These are phyloP conservation scores for Aspergillus ostianus DNA, from an alignment of 495 filamentous ascomycete species.

Conservation along the genomic window DNA sequence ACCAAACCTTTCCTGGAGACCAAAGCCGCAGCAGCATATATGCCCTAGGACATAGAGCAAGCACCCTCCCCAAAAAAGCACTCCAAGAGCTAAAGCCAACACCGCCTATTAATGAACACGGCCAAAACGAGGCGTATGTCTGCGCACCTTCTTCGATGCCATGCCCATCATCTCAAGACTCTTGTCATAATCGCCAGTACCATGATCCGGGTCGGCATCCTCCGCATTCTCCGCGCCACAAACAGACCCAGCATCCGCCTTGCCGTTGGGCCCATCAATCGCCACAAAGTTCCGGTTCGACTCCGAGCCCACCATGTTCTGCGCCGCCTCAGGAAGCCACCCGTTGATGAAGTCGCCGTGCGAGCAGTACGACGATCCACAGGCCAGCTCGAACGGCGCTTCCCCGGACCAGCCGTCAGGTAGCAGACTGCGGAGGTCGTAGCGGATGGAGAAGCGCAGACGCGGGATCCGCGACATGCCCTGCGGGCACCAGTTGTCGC, in stretches of 20 bases:
- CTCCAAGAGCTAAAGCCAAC: no score
- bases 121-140: no score
- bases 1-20: no score
- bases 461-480: conserved; percentile 19
- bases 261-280: conserved; percentile 13
- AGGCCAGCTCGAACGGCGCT: conserved; percentile 18
- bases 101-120: no score
- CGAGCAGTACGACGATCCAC: conserved; percentile 18
- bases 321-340: conserved; percentile 21
- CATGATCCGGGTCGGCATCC: conserved; percentile 14
- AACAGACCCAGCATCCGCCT: conserved; percentile 7
- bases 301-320: conserved; percentile 16
- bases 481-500: conserved; percentile 16
- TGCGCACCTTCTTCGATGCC: no score
- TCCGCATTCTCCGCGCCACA: conserved; percentile 7
- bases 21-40: no score
- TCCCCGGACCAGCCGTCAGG: conserved; percentile 19
- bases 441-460: conserved; percentile 23
- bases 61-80: no score
- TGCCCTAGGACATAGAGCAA: no score
- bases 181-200: conserved; percentile 13
- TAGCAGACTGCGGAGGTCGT: conserved; percentile 15
- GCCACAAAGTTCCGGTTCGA: conserved; percentile 12
- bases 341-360: conserved; percentile 27
- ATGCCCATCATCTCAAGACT: conserved; percentile 14